Evolutionary conservation across 139 green algal species (phyloP), one percentile per base, ranked within the genome.

Genomic region (Prasinococcaceae sp.): DNA sequence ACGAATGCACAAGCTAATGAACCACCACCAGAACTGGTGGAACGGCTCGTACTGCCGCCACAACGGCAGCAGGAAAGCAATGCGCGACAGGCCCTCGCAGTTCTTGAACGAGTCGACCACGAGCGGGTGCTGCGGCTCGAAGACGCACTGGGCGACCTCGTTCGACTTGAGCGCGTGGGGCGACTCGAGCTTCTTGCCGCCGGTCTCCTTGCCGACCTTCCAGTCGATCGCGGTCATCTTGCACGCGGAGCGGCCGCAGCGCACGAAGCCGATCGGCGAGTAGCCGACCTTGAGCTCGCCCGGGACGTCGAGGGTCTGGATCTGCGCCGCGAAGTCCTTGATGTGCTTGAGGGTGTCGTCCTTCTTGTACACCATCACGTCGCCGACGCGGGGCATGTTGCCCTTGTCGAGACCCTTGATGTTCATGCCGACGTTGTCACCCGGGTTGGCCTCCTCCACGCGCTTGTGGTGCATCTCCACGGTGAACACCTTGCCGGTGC

Each of bases 401-500:
- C 73, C 65, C 81, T 93, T 93, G 71, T 90, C 81, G 64, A 94
- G 74, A 68, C 75, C 75, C 82, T 97, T 97, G 65, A 98, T 86
- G 79, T 97, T 96, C 78, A 98, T 94, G 79, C 90, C 90, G 23
- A 98, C 90, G 72, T 97, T 98, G 86, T 97, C 90, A 61, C 90
- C 90, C 49, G 90, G 86, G 50, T 72, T 71, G 38, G 72, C 73
- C 57, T 68, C 47, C 24, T 63, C 77, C 58, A 97, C 77, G 59
- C 80, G 80, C 88, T 97, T 89, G 79, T 98, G 90, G 82, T 98
- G 90, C 90, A 98, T 97, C 84, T 98, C 90, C 59, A 98, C 85
- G 37, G 90, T 93, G 77, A 94, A 94, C 47, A 96, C 86, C 80
- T 94, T 93, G 79, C 84, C 86, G 24, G 67, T 63, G 73, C 83